Conservation (phyloP, 169 alveolate genomes). For the Cytauxzoon felis region DNA sequence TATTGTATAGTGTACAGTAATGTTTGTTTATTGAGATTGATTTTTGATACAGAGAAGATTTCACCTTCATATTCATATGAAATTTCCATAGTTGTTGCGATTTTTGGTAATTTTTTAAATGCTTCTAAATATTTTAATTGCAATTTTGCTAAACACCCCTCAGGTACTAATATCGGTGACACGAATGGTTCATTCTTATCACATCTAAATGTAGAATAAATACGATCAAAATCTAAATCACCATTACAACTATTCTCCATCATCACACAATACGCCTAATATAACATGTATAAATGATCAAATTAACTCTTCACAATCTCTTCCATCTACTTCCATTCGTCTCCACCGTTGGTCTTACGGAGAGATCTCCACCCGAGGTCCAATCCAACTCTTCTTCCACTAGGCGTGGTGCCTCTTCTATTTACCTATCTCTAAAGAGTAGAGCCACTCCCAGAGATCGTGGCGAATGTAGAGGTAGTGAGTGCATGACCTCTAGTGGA, state of each 20-base stretch:
- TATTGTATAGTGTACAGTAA: slow-evolving; percentile 63
- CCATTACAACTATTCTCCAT: slow-evolving; percentile 62
- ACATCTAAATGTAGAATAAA: slow-evolving; percentile 65
- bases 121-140: slow-evolving; percentile 49
- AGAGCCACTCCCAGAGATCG: no score
- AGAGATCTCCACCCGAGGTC: no score
- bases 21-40: slow-evolving; percentile 61
- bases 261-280: slow-evolving; percentile 66
- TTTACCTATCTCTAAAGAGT: no score
- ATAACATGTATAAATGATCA: neutral
- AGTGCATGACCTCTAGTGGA: no score
- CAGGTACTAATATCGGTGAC: slow-evolving; percentile 56
- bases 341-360: no score
- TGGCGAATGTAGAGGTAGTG: no score
- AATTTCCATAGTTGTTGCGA: slow-evolving; percentile 71
- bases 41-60: slow-evolving; percentile 57
- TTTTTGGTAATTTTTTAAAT: slow-evolving; percentile 65
- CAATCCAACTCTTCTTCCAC: no score
- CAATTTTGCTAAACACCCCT: slow-evolving; percentile 64
- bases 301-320: neutral
- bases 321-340: neutral
- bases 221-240: slow-evolving; percentile 47
- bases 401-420: no score
- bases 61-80: slow-evolving; percentile 71
- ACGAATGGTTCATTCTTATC: slow-evolving; percentile 65